Percentiles rank a stretch among this genome's conserved stretches.
phyloP scores from a whole-genome alignment of 257 asterid genomes.

The Paulownia fortunei region DNA sequence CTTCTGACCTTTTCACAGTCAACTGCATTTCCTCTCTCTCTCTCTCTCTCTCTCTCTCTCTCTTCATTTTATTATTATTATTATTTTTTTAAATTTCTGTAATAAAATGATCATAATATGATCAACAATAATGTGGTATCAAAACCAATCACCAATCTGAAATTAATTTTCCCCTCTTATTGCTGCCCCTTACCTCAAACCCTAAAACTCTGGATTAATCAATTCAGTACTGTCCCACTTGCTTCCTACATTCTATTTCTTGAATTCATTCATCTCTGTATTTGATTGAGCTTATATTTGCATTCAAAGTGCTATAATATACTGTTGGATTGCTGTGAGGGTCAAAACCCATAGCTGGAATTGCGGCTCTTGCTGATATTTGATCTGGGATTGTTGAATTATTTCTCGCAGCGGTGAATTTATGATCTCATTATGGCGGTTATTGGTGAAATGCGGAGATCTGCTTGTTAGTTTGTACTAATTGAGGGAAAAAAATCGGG shows the following conservation, averaged over 20 bases:
- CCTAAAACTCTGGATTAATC: constrained; percentile 36
- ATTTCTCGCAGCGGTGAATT: constrained; percentile 3
- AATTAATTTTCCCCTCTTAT: constrained; percentile 18
- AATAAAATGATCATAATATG: constrained; percentile 22
- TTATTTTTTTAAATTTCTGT: not conserved
- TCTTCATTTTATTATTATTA: not conserved
- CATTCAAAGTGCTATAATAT: constrained; percentile 12
- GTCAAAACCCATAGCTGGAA: constrained; percentile 35
- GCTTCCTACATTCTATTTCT: constrained; percentile 35
- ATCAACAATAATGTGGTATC: constrained; percentile 24
- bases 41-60: constrained; percentile 26
- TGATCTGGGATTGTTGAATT: constrained; percentile 6
- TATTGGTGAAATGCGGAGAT: constrained; percentile 45
- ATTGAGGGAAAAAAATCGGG: constrained; percentile 32
- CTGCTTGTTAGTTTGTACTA: constrained; percentile 42
- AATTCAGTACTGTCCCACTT: constrained; percentile 40
- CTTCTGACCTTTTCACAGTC: constrained; percentile 36
- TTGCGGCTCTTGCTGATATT: constrained; percentile 12
- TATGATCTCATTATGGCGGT: constrained; percentile 39
- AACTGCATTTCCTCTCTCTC: constrained; percentile 35
- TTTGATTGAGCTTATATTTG: constrained; percentile 22
- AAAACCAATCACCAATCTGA: constrained; percentile 26
- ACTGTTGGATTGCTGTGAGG: constrained; percentile 36
- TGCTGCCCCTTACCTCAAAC: constrained; percentile 34
- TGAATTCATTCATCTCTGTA: not conserved